Evolutionary conservation across 139 green algal species (phyloP).

Genomic region (Chlamydomonas eustigma): DNA sequence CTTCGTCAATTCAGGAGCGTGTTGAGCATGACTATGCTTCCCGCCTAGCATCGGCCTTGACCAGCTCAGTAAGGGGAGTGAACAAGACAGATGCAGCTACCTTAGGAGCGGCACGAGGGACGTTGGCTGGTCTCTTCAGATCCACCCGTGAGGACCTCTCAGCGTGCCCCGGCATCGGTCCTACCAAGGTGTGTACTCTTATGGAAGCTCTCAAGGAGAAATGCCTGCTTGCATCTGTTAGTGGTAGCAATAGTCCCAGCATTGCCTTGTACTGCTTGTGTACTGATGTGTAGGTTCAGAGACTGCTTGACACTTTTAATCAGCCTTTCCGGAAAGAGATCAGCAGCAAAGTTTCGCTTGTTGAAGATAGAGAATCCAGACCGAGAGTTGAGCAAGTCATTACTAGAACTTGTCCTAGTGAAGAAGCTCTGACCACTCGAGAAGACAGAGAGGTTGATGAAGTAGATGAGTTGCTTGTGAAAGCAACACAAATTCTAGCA

Average conservation of each 20-base stretch:
- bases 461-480: slow-evolving; percentile 8
- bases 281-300: slow-evolving; percentile 21
- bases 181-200: slow-evolving; percentile 72
- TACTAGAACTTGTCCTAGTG: background rate
- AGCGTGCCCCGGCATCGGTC: slow-evolving; percentile 77
- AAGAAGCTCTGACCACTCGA: background rate
- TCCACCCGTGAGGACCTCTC: slow-evolving; percentile 57
- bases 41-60: slow-evolving; percentile 62
- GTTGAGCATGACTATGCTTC: slow-evolving; percentile 78
- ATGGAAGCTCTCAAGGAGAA: no score
- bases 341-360: no score
- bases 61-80: slow-evolving; percentile 59
- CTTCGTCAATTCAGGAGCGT: slow-evolving; percentile 64
- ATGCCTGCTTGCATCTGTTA: background rate
- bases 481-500: slow-evolving; percentile 5
- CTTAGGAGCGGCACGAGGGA: slow-evolving; percentile 48
- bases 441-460: background rate
- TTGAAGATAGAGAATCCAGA: no score
- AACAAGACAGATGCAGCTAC: slow-evolving; percentile 78
- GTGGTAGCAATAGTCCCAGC: background rate
- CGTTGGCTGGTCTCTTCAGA: slow-evolving; percentile 42
- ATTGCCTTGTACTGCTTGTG: background rate
- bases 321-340: slow-evolving; percentile 46
- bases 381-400: background rate
- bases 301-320: slow-evolving; percentile 44